phyloP scores from a whole-genome alignment of 306 rosid genomes.

The Ammopiptanthus mongolicus region DNA sequence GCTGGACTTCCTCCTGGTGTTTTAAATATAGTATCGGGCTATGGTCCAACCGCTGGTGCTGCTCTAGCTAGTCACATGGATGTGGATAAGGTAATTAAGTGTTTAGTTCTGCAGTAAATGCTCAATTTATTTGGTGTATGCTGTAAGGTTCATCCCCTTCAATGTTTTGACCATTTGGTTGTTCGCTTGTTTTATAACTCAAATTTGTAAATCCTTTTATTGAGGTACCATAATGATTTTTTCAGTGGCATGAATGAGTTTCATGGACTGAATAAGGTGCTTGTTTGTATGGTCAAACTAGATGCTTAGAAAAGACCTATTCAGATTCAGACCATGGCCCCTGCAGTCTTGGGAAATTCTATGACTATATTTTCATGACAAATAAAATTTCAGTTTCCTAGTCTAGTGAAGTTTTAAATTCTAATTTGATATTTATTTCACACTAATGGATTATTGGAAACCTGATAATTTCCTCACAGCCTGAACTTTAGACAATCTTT shows the following conservation, averaged over 20 bases:
- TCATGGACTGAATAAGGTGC: background rate
- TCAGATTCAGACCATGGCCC: background rate
- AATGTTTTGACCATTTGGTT: background rate
- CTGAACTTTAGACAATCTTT: conserved; percentile 12
- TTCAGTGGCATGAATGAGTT: background rate
- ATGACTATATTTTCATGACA: background rate
- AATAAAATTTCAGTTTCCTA: background rate
- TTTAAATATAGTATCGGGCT: conserved; percentile 79
- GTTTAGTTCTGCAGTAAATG: background rate
- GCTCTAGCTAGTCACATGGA: conserved; percentile 94
- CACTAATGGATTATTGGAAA: background rate
- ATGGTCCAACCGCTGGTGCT: conserved; percentile 94
- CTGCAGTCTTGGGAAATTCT: background rate
- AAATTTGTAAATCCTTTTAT: background rate
- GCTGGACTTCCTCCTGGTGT: conserved; percentile 95
- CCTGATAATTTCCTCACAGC: background rate
- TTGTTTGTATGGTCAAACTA: background rate
- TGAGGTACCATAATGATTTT: conserved; percentile 1
- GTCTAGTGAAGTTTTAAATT: background rate
- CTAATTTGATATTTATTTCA: background rate
- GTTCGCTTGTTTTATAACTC: background rate
- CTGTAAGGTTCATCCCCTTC: background rate
- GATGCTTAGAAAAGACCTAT: background rate
- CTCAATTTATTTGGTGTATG: background rate
- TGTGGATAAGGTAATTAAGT: conserved; percentile 74